Base-by-base conservation (phyloP, 257 asterid species). In the Nicotiana knightiana region DNA sequence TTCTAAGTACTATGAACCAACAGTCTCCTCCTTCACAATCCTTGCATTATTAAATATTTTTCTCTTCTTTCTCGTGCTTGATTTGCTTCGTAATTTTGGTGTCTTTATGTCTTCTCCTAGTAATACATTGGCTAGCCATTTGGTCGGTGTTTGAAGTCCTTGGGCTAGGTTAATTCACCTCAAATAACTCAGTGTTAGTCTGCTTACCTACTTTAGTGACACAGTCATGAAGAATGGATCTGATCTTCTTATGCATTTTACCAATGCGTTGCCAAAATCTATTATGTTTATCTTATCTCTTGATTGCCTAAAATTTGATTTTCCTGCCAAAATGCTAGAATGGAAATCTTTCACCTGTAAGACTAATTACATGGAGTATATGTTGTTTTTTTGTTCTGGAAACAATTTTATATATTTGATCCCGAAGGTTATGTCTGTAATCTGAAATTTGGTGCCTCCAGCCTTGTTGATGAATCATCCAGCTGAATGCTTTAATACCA, bases 121-220 rank as follows among this genome's bases (percentile, higher is more conserved):
- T 10, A 43, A 28, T 70, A 70, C 78, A 71, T 13, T n/a, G 78
- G 59, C 11, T 21, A n/a, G 78, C 37, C 35, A 71, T 71, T 46
- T 71, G 79, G 39, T 71, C 79, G 51, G 46, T 71, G 61, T 71
- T 46, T 46, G 78, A 43, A 71, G 79, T 46, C 24, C 61, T 71
- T 24, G 24, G 53, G 79, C 61, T 24, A 46, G 78, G 79, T 71
- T 71, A 7, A 12, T 71, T 71, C 78, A 46, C 39, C 21, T 71
- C 39, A 46, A 71, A 46, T 71, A 24, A 65, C 71, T 2, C 71
- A 30, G 33, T 65, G 8, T 30, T 65, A 5, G 16, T 30, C 70
- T 65, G 43, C 5, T 28, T 32, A 65, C 46, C 71, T 65, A 13
- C 33, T 30, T 65, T 65, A 30, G 24, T 65, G 39, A 21, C 39